Evolutionary conservation across 305 asterid species (phyloP), one percentile per base, ranked within the genome.

Genomic region (Petunia hybrid): DNA sequence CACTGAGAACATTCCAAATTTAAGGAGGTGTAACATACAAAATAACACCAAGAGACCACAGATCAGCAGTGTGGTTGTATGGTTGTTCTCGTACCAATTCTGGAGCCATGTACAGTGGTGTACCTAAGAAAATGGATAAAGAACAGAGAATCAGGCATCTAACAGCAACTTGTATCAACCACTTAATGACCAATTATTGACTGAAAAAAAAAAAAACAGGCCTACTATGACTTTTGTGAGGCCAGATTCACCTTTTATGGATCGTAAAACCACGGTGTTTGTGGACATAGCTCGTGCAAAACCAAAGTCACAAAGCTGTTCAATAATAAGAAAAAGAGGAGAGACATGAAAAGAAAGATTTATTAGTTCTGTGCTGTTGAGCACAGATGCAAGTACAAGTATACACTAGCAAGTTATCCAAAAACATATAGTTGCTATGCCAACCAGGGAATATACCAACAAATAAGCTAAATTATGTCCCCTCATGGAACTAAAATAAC

Each of bases 271-370:
- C 82, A 97, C 99, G 38, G 99, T 97, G 87, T 95, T 97, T 82
- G 99, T 93, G 73, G 99, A 97, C 99, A 97, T 97, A 69, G 99
- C 98, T 55, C 99, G 94, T 66, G 99, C 99, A 91, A 97, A 97
- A 81, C 99, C 99, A 87, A 97, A 95, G 87, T 95, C 99, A 76
- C 99, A 95, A 71, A 97, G 99, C 99, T 97, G 85, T 80, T 83
- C 80, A 85, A 74, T 73, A 76, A 70, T 57, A 76, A 48, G 55
- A 83, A 70, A 80, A 85, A 69, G 78, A 82, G 70, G 83, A 62
- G 56, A 73, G 68, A 80, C 73, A 41, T n/a, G 60, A 65, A 43
- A 43, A 74, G 31, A 75, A 71, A 55, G 46, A 10, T 46, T 51
- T 71, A 73, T 41, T 73, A 64, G 83, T 82, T 66, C 57, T 83